These are phyloP conservation scores for Vitis hybrid DNA, from an alignment of 177 flowering plant species.

Conservation along the genomic window DNA sequence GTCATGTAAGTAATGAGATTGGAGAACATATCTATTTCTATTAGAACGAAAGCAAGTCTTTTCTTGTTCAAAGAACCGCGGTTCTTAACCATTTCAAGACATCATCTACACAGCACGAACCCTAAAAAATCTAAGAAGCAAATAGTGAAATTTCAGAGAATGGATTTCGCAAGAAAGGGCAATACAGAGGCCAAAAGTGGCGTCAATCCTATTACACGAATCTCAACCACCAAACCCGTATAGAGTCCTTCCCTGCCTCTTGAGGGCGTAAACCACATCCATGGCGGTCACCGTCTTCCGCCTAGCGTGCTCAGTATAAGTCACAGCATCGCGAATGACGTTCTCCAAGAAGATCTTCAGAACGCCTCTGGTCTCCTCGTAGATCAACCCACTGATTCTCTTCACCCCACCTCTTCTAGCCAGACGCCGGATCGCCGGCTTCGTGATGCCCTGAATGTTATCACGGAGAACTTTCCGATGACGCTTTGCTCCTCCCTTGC, in stretches of 20 bases:
- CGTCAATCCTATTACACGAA: too few relatives aligned
- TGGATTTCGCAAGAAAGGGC: too few relatives aligned
- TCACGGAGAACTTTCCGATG: conserved; percentile 41
- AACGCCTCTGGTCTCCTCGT: conserved; percentile 42
- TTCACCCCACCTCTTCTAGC: conserved; percentile 43
- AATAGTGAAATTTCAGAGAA: too few relatives aligned
- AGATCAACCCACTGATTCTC: conserved; percentile 39
- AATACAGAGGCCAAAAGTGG: too few relatives aligned
- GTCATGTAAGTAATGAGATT: too few relatives aligned
- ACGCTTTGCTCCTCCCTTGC: conserved; percentile 45
- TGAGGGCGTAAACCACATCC: conserved; percentile 44
- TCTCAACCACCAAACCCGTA: conserved; percentile 38
- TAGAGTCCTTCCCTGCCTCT: conserved; percentile 42
- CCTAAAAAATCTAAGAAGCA: too few relatives aligned
- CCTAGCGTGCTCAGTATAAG: conserved; percentile 42
- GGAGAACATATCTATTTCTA: too few relatives aligned
- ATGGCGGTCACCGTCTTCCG: conserved; percentile 46
- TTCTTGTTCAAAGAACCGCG: too few relatives aligned
- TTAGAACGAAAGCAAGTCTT: too few relatives aligned
- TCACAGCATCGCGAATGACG: conserved; percentile 41
- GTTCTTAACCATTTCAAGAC: too few relatives aligned
- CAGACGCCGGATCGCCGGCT: conserved; percentile 42
- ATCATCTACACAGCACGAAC: too few relatives aligned
- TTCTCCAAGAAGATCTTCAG: conserved; percentile 41
- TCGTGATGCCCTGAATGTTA: conserved; percentile 46